Conservation (phyloP, 2,329 filamentous ascomycete genomes). For the Ceratocystis diversiconidia region DNA sequence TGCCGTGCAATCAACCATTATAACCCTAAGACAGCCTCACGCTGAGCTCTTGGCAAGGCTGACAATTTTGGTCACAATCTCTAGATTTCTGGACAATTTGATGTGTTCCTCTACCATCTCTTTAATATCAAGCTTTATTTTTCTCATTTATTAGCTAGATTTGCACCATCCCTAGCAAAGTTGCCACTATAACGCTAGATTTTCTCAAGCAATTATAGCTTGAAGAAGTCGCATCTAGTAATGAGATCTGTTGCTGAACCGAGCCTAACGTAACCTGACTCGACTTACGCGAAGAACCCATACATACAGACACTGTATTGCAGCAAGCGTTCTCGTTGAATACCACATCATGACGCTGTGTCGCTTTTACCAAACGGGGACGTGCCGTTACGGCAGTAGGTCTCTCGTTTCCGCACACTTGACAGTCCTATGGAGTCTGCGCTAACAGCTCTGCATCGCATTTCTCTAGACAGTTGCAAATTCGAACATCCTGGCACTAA, state of each 20-base stretch:
- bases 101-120: background rate
- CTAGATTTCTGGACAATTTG: background rate
- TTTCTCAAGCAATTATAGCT: background rate
- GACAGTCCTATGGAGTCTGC: background rate
- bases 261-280: background rate
- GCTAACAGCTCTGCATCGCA: conserved; percentile 2
- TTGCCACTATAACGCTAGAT: background rate
- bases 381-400: conserved; percentile 39
- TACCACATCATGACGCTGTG: conserved; percentile 15
- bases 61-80: background rate
- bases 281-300: background rate
- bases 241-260: background rate
- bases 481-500: conserved; percentile 38
- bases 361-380: conserved; percentile 25
- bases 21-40: background rate
- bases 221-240: background rate
- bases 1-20: background rate
- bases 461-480: conserved; percentile 35
- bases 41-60: background rate
- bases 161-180: background rate
- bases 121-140: background rate
- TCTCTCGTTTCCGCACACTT: conserved; percentile 7
- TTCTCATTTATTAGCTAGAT: background rate
- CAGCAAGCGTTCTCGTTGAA: background rate
- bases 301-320: background rate